Base-by-base conservation (phyloP, 1,284 basidiomycete genomes). In the Vanrija sp. region DNA sequence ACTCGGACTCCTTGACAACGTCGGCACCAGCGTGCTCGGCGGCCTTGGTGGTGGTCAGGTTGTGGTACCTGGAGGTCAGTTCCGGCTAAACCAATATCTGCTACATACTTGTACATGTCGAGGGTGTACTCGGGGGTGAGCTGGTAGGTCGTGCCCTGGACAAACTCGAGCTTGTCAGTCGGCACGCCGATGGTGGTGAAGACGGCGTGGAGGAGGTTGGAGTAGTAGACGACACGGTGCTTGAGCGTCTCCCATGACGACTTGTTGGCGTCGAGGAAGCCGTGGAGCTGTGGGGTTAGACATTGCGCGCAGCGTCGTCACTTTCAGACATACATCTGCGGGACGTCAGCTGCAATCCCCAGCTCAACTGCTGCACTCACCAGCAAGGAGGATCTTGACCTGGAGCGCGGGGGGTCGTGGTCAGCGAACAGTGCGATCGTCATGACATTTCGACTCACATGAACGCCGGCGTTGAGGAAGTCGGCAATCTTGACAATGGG, bases 21-120 rank as follows among this genome's bases (percentile, higher is more conserved):
- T 98, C 96, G 0, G 95, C 94, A n/a, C 96, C 96, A 0, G 96
- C 96, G 74, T 96, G 96, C 74, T 95, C 95, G 15, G 94, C 92
- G 63, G 98, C 96, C 75, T 97, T 92, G 70, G 97, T 92, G 0
- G 92, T 87, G 6, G 94, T 91, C 48, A 85, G 85, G 10, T 95
- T 85, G 63, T 87, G 89, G 42, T 98, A 83, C 59, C 85, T 72
- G 54, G 14, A 3, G 15, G 12, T 44, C 47, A 16, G 45, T 24
- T 20, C 20, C 20, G 19, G 3, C 43, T 35, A 14, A 7, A 10
- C 18, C 9, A n/a, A 37, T 16, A 15, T 12, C 6, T 6, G 12
- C 10, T n/a, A 54, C 70, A 54, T 42, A 75, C 72, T 68, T 84
- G 83, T 94, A 97, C 70, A 93, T 89, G 78, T 99, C 96, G 69